A percentile compares a stretch with the other conserved stretches of the same genome.
Evolutionary conservation across 495 filamentous ascomycete genomes (phyloP).

Genomic region (Collariella sp.): DNA sequence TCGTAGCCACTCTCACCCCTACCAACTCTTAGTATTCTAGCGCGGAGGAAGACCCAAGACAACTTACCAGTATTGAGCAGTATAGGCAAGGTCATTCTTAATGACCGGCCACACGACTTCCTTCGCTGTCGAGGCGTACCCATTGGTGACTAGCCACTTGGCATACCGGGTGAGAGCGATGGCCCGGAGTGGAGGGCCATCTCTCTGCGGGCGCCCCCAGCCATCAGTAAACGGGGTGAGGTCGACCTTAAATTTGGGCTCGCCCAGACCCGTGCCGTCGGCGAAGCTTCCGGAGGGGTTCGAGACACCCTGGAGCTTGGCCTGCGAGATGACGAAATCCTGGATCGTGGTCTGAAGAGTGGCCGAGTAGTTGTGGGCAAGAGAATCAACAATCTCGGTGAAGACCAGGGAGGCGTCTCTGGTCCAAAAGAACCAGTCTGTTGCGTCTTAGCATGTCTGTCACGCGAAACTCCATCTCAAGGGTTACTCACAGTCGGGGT

Average conservation of each 20-base stretch:
- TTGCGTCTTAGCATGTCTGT: slow-evolving; percentile 3
- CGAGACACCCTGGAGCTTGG: slow-evolving; percentile 51
- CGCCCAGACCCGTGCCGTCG: slow-evolving; percentile 46
- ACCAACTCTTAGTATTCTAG: neutral
- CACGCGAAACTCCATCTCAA: neutral
- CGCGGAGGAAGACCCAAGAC: neutral
- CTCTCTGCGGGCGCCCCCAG: slow-evolving; percentile 66
- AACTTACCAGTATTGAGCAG: slow-evolving; percentile 56
- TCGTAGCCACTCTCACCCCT: slow-evolving; percentile 56
- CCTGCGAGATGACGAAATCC: slow-evolving; percentile 49
- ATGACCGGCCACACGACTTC: slow-evolving; percentile 53
- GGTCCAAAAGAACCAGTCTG: slow-evolving; percentile 63
- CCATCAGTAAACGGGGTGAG: slow-evolving; percentile 50
- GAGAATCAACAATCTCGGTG: slow-evolving; percentile 51
- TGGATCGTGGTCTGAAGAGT: slow-evolving; percentile 47
- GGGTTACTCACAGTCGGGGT: slow-evolving; percentile 50
- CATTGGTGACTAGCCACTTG: slow-evolving; percentile 41
- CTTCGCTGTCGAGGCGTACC: slow-evolving; percentile 34
- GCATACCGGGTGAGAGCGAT: slow-evolving; percentile 46
- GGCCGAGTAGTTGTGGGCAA: slow-evolving; percentile 45
- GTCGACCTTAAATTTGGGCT: slow-evolving; percentile 55
- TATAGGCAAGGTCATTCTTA: slow-evolving; percentile 60
- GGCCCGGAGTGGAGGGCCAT: slow-evolving; percentile 62
- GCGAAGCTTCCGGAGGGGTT: slow-evolving; percentile 51
- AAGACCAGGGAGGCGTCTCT: slow-evolving; percentile 58